Base-by-base conservation (phyloP, 345 rosid genomes). In the Ceriops zippeliana region DNA sequence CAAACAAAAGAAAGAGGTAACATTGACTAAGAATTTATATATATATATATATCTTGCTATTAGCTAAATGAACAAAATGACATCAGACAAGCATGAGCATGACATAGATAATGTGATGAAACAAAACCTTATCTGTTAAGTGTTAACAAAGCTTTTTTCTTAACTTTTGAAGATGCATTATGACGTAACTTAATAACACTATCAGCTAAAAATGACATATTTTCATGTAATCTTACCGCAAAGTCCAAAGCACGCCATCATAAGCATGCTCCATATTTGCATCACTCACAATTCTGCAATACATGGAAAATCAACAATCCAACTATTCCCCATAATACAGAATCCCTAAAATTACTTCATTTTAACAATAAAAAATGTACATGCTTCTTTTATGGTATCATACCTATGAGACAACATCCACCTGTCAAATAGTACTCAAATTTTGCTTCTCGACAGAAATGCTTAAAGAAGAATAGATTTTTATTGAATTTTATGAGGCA, bases 171-270 rank as follows among this genome's bases (percentile, higher is more conserved):
- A 46, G 51, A 57, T 58, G 58, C 31, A 61, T 17, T 60, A 62
- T 10, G 32, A 42, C 10, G 16, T 21, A 32, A 51, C 26, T 26
- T 10, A 30, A 70, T 22, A 67, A 67, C 19, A 53, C 35, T 20
- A 32, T 47, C 16, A 52, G 10, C 53, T 16, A n/a, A 56, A 71
- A 59, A 26, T 49, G 54, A 53, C 17, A 13, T 17, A 60, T 52
- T 17, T 66, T 28, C n/a, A 46, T 65, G 74, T 31, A 66, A 70
- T 57, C 76, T 46, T 85, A 93, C 98, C 97, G 71, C 83, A 93
- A 79, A 73, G 90, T 90, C 98, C 98, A 93, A 17, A 91, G 80
- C 60, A 93, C 76, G 69, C 97, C 89, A 83, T 86, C 97, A 79
- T 87, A 93, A 28, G 86, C 74, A 77, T 84, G 92, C 75, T 79